Evolutionary conservation across 2,329 filamentous ascomycete species (phyloP).

Genomic region (Corniculantispora saksenae): DNA sequence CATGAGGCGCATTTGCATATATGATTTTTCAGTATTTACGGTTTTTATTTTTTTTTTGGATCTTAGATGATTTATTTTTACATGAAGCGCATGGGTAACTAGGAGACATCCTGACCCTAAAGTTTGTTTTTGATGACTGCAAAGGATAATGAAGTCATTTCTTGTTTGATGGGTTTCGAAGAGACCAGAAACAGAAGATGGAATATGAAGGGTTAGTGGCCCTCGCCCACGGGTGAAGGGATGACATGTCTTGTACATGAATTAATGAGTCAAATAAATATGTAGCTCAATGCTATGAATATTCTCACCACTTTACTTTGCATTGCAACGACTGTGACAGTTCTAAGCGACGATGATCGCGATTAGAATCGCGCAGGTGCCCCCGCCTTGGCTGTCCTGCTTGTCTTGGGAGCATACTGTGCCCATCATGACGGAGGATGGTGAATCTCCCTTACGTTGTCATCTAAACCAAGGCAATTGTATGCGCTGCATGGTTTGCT

Average conservation of each 20-base stretch:
- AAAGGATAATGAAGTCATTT: slow-evolving; percentile 14
- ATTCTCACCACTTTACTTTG: background rate
- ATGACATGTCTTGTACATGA: slow-evolving; percentile 15
- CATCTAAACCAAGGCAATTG: no score
- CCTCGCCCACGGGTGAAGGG: slow-evolving; percentile 4
- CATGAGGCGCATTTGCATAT: slow-evolving; percentile 7
- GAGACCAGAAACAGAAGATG: slow-evolving; percentile 1
- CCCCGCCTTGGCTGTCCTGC: no score
- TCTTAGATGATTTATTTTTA: slow-evolving; percentile 9
- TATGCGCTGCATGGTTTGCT: no score
- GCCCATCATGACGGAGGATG: no score
- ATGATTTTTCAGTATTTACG: slow-evolving; percentile 9
- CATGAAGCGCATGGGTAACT: slow-evolving; percentile 11
- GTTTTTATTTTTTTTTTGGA: slow-evolving; percentile 7
- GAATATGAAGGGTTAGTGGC: background rate
- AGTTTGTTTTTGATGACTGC: slow-evolving; percentile 11
- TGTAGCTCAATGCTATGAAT: slow-evolving; percentile 15
- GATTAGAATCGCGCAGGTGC: no score
- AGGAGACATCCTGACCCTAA: background rate
- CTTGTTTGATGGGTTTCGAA: background rate
- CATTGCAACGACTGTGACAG: no score
- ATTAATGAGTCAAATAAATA: slow-evolving; percentile 18
- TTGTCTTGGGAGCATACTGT: no score
- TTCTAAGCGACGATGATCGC: no score
- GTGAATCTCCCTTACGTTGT: no score